Evolutionary conservation across 306 rosid species (phyloP).

Genomic region (Leucaena leucocephala): DNA sequence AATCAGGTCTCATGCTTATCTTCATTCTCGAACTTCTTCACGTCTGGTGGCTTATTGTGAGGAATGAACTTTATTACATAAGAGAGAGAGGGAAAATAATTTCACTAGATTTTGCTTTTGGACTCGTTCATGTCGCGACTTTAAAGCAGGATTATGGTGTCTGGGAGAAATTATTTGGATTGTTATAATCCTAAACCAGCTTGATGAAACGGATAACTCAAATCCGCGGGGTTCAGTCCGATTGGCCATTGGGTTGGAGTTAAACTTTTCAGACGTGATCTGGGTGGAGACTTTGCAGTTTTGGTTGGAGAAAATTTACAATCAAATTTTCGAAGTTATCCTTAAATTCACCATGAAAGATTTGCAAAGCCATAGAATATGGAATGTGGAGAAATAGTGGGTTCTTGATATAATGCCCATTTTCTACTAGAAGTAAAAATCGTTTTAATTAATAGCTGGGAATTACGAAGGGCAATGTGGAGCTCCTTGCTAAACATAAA

Average conservation of each 20-base stretch:
- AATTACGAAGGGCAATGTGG: neutral
- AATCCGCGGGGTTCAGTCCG: neutral
- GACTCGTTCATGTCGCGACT: neutral
- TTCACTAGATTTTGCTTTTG: neutral
- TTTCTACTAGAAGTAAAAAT: neutral
- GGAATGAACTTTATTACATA: conserved; percentile 16
- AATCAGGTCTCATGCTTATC: neutral
- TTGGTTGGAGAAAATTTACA: neutral
- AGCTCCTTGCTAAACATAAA: neutral
- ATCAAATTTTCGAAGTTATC: no score
- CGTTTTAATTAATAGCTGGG: neutral
- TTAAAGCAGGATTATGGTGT: neutral
- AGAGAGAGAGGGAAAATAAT: neutral
- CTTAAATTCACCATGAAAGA: neutral
- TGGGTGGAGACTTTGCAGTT: no score
- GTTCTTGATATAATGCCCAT: no score
- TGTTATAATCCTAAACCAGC: neutral
- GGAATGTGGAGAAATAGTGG: neutral
- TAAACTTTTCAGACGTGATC: neutral
- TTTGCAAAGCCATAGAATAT: neutral
- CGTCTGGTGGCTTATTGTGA: conserved; percentile 15
- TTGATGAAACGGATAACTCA: neutral
- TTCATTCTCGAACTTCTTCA: neutral
- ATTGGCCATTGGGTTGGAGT: neutral
- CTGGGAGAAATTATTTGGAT: neutral